Conservation (phyloP, 108 stramenopile species). For the Nitzschia putrida region DNA sequence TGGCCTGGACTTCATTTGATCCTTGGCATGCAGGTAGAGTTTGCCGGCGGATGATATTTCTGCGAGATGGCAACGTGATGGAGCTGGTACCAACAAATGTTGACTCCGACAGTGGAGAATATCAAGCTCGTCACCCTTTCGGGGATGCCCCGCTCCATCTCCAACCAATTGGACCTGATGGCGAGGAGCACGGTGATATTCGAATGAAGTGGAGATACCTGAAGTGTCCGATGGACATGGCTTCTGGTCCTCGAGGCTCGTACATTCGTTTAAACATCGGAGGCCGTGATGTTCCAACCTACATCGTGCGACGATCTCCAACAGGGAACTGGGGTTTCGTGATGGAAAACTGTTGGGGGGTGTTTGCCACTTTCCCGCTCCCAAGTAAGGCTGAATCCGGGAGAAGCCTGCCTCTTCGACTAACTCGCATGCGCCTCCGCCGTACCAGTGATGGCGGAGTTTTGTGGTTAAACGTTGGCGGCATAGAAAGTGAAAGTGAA, state of each 20-base stretch:
- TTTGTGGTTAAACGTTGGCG: slow-evolving; percentile 30
- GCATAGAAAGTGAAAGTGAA: slow-evolving; percentile 16
- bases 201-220: slow-evolving; percentile 75
- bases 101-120: neutral
- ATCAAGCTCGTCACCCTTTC: neutral
- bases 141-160: slow-evolving; percentile 1
- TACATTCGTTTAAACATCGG: slow-evolving; percentile 69
- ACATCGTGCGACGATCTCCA: slow-evolving; percentile 60
- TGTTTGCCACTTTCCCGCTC: slow-evolving; percentile 63
- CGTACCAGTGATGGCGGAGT: slow-evolving; percentile 44
- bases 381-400: slow-evolving; percentile 21
- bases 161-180: neutral
- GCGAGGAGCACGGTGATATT: slow-evolving; percentile 8
- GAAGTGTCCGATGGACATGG: slow-evolving; percentile 59
- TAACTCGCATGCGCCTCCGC: slow-evolving; percentile 37
- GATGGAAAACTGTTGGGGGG: slow-evolving; percentile 76
- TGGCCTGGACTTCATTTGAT: slow-evolving; percentile 72
- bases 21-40: slow-evolving; percentile 53
- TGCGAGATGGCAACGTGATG: slow-evolving; percentile 52
- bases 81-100: slow-evolving; percentile 16
- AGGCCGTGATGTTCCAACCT: slow-evolving; percentile 75
- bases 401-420: neutral
- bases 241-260: slow-evolving; percentile 51
- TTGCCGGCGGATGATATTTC: slow-evolving; percentile 69
- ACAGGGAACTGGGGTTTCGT: slow-evolving; percentile 82